Percentiles rank a stretch among this genome's conserved stretches.
Conservation (phyloP, 495 filamentous ascomycete genomes). For the Pyrenopolyporus hunteri region DNA sequence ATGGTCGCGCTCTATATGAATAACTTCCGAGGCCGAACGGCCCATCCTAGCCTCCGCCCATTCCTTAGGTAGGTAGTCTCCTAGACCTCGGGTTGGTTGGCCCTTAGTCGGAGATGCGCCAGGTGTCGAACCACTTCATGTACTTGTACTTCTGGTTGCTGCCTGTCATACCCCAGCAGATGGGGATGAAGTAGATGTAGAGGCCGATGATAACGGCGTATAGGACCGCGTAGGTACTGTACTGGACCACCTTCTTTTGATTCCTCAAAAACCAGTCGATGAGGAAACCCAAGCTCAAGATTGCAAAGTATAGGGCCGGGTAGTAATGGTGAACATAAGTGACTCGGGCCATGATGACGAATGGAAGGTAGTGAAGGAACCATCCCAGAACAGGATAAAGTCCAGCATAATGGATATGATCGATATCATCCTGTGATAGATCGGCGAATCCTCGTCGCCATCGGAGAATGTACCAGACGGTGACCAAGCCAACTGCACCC, state of each 20-base stretch:
- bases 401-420: slow-evolving; percentile 92
- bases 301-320: slow-evolving; percentile 97
- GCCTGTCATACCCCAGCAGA: slow-evolving; percentile 95
- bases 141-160: slow-evolving; percentile 82
- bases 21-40: not conserved
- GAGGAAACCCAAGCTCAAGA: slow-evolving; percentile 86
- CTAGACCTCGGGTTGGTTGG: not conserved
- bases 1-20: slow-evolving; percentile 26
- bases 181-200: slow-evolving; percentile 89
- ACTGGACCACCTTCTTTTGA: slow-evolving; percentile 63
- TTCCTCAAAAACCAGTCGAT: slow-evolving; percentile 79
- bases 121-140: slow-evolving; percentile 84
- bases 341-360: slow-evolving; percentile 95
- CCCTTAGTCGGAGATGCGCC: slow-evolving; percentile 68
- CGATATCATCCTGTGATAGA: slow-evolving; percentile 77
- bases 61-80: not conserved
- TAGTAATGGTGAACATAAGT: slow-evolving; percentile 99
- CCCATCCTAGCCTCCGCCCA: slow-evolving; percentile 2
- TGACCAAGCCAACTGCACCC: slow-evolving; percentile 69
- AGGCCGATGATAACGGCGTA: slow-evolving; percentile 77
- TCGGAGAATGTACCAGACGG: slow-evolving; percentile 85
- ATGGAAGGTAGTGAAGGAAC: slow-evolving; percentile 95
- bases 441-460: slow-evolving; percentile 96
- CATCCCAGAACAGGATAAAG: slow-evolving; percentile 92
- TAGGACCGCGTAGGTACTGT: slow-evolving; percentile 69